Percentiles rank a stretch among this genome's conserved stretches.
phyloP scores from a whole-genome alignment of 192 early-diverging fungal species.

The Linnemannia zychae region DNA sequence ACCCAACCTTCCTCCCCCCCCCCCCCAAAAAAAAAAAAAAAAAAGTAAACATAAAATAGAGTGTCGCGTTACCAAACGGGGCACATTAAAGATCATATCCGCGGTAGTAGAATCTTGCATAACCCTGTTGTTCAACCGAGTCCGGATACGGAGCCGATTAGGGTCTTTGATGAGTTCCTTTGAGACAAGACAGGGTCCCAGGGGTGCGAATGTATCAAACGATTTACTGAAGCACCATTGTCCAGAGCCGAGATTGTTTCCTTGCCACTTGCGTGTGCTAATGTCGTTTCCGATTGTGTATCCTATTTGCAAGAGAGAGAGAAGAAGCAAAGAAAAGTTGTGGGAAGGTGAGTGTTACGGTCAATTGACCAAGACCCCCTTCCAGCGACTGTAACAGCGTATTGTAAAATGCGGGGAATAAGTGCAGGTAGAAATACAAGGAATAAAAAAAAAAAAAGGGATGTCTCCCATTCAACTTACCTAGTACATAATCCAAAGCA shows the following conservation, averaged over 20 bases:
- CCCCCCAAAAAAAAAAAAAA: neutral
- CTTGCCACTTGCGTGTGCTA: slow-evolving; percentile 72
- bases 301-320: slow-evolving; percentile 36
- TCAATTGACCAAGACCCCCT: neutral
- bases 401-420: neutral
- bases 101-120: slow-evolving; percentile 67
- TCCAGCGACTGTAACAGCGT: neutral
- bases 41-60: neutral
- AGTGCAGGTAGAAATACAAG: neutral
- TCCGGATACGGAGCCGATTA: slow-evolving; percentile 61
- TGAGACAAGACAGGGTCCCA: slow-evolving; percentile 71
- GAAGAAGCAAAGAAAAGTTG: too few species aligned
- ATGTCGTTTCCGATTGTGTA: slow-evolving; percentile 74
- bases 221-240: slow-evolving; percentile 76
- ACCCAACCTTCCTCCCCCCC: too few species aligned
- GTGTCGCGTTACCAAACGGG: slow-evolving; percentile 53
- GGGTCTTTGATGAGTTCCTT: slow-evolving; percentile 61
- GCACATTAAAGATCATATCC: slow-evolving; percentile 72
- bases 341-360: neutral
- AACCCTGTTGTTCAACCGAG: slow-evolving; percentile 58
- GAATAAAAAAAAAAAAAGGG: neutral
- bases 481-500: slow-evolving; percentile 66
- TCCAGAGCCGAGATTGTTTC: slow-evolving; percentile 49
- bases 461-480: slow-evolving; percentile 17
- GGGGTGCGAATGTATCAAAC: slow-evolving; percentile 72